These are phyloP conservation scores for Suhomyces choctaworum DNA, from an alignment of 1,139 yeast species.

Conservation along the genomic window DNA sequence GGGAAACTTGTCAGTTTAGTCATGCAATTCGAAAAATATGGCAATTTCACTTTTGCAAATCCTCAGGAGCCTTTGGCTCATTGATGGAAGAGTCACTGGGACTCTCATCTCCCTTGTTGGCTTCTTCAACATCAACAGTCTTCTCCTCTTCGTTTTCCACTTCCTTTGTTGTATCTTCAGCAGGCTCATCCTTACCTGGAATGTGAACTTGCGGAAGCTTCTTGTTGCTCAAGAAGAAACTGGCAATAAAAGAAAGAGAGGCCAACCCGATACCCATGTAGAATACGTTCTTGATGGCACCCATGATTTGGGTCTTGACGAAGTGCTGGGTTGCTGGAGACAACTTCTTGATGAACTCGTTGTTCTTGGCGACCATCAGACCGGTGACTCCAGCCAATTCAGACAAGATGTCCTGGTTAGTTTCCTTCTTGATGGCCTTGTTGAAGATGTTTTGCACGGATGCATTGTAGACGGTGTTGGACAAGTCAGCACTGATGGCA, in stretches of 20 bases:
- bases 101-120: neutral
- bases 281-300: slow-evolving; percentile 33
- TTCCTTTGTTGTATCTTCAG: neutral
- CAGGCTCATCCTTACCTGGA: neutral
- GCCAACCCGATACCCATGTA: slow-evolving; percentile 23
- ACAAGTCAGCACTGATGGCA: slow-evolving; percentile 33
- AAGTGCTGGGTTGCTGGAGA: slow-evolving; percentile 27
- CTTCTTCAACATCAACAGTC: neutral
- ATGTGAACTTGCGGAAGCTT: slow-evolving; percentile 8
- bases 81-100: neutral
- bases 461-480: slow-evolving; percentile 37
- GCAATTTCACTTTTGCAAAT: too few species aligned
- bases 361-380: slow-evolving; percentile 1
- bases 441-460: slow-evolving; percentile 24
- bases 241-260: slow-evolving; percentile 5
- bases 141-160: neutral
- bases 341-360: slow-evolving; percentile 20
- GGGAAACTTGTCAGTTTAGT: too few species aligned
- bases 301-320: slow-evolving; percentile 32
- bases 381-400: slow-evolving; percentile 5
- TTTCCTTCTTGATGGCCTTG: slow-evolving; percentile 18
- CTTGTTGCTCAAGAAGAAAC: slow-evolving; percentile 10
- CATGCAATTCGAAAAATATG: too few species aligned
- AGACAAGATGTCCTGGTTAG: slow-evolving; percentile 4
- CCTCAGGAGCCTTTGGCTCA: too few species aligned